phyloP scores from a whole-genome alignment of 169 alveolate species.

The Plasmodium cynomolgi region DNA sequence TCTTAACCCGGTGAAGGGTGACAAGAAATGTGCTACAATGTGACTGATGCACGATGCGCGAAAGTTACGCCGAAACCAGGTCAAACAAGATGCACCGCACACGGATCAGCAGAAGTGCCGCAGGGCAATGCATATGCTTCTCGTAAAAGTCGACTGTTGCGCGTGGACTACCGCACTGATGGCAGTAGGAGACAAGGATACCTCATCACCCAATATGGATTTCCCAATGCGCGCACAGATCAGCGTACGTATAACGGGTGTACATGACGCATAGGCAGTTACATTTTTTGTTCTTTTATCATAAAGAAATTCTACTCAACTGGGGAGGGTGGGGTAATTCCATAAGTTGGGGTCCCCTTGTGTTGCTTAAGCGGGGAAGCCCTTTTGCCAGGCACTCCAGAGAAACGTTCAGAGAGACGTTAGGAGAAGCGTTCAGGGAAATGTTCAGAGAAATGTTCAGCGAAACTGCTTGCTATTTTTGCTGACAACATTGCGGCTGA shows the following conservation, averaged over 20 bases:
- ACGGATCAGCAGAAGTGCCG: background rate
- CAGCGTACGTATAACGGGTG: background rate
- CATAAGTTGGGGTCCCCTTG: background rate
- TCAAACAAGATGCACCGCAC: background rate
- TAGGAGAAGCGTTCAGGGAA: background rate
- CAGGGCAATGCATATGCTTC: background rate
- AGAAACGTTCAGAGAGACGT: background rate
- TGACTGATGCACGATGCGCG: background rate
- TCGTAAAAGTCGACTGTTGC: background rate
- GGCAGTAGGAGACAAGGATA: background rate
- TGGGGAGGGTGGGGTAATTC: background rate
- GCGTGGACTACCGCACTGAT: background rate
- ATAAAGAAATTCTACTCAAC: background rate
- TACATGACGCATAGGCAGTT: background rate
- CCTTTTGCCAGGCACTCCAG: background rate
- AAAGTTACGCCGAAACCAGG: background rate
- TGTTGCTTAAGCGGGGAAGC: background rate
- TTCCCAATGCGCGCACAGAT: background rate
- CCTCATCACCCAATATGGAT: background rate
- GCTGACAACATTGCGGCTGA: background rate
- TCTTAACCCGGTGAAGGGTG: background rate
- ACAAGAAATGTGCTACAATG: background rate
- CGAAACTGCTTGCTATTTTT: background rate
- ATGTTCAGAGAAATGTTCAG: background rate
- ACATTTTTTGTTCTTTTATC: background rate